Evolutionary conservation across 139 green algal species (phyloP).

Genomic region (Penium margaritaceum): DNA sequence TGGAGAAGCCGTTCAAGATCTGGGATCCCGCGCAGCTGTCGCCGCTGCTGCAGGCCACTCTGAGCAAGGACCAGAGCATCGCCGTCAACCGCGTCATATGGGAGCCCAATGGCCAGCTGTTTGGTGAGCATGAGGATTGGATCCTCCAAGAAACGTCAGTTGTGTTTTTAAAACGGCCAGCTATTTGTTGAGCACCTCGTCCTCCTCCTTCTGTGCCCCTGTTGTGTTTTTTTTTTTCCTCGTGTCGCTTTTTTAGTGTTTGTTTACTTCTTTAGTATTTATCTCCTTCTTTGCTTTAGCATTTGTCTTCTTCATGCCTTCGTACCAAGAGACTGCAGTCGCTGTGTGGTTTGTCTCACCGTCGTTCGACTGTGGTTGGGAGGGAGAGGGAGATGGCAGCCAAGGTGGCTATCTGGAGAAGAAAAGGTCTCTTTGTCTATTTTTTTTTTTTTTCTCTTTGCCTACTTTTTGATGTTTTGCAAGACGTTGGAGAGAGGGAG

Average conservation of each 20-base stretch:
- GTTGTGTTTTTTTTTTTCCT: not conserved
- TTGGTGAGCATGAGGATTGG: conserved; percentile 13
- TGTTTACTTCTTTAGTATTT: not conserved
- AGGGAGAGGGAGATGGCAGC: too few relatives aligned
- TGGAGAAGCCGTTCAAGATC: conserved; percentile 32
- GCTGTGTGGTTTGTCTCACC: too few relatives aligned
- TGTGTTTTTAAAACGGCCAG: too few relatives aligned
- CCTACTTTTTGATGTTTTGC: too few relatives aligned
- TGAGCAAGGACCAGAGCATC: conserved; percentile 26
- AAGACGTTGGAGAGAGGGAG: too few relatives aligned
- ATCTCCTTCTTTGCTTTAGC: conserved; percentile 2
- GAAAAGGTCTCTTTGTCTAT: too few relatives aligned
- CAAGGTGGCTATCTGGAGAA: too few relatives aligned
- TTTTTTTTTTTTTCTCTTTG: not conserved
- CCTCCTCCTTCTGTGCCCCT: not conserved
- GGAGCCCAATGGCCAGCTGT: conserved; percentile 30
- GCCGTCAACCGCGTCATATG: conserved; percentile 40
- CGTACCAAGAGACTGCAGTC: too few relatives aligned
- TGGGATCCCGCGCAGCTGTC: conserved; percentile 35
- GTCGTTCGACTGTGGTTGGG: too few relatives aligned
- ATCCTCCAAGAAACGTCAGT: too few relatives aligned
- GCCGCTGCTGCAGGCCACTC: conserved; percentile 17
- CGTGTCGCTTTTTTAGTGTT: too few relatives aligned
- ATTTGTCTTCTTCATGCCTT: not conserved
- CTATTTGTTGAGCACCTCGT: too few relatives aligned